Evolutionary conservation across 805 yeast genomes (phyloP).

Genomic region (Candida hungchunana): DNA sequence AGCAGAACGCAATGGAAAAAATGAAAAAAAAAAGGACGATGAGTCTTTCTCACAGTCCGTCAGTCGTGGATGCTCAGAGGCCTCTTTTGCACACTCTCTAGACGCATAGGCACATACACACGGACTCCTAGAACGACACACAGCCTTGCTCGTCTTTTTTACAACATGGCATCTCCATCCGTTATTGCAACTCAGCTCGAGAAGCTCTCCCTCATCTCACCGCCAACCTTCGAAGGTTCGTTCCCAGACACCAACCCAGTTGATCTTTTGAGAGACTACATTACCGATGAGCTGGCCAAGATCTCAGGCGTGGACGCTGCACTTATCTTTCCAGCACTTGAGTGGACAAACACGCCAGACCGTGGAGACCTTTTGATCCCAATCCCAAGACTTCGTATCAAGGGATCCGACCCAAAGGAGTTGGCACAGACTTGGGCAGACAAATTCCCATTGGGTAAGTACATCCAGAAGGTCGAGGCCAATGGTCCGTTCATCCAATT

Average conservation of each 20-base stretch:
- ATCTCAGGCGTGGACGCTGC: conserved; percentile 68
- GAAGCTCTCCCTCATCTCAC: conserved; percentile 36
- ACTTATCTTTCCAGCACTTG: conserved; percentile 79
- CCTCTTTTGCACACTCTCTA: conserved; percentile 1
- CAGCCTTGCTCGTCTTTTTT: not conserved
- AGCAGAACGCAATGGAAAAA: no score
- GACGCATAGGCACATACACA: not conserved
- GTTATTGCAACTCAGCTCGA: conserved; percentile 29
- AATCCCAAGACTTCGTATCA: conserved; percentile 84
- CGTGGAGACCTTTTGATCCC: conserved; percentile 94
- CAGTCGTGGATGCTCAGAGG: conserved; percentile 19
- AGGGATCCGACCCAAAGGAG: conserved; percentile 74
- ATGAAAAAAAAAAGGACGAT: conserved; percentile 2
- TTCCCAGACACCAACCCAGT: conserved; percentile 75
- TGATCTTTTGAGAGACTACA: conserved; percentile 86
- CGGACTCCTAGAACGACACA: not conserved
- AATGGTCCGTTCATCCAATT: conserved; percentile 92
- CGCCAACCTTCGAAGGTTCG: conserved; percentile 51
- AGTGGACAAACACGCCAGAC: conserved; percentile 79
- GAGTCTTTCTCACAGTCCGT: conserved; percentile 1
- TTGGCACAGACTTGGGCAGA: conserved; percentile 75
- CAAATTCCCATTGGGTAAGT: conserved; percentile 69
- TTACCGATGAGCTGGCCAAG: conserved; percentile 69
- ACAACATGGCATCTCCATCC: conserved; percentile 24
- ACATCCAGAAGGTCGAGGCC: conserved; percentile 65